Evolutionary conservation across 208 protist genomes (phyloP).

Genomic region (Trypanosoma cruzi): DNA sequence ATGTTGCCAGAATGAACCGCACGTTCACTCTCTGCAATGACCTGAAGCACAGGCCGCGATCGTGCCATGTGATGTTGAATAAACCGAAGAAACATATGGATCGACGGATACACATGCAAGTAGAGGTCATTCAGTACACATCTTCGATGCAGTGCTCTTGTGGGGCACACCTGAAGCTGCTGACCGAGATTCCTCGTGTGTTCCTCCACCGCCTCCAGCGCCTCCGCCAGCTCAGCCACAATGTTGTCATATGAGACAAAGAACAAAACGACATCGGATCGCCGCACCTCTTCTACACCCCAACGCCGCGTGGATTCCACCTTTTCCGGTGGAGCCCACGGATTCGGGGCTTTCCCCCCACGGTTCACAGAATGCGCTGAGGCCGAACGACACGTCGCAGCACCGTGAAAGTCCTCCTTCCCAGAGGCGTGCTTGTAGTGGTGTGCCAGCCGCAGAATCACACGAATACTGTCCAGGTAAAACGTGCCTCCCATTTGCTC

Average conservation of each 20-base stretch:
- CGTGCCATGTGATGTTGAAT: conserved; percentile 43
- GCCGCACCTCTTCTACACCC: conserved; percentile 48
- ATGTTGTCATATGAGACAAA: conserved; percentile 35
- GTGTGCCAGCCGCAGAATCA: conserved; percentile 53
- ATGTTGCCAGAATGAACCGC: conserved; percentile 69
- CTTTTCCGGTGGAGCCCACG: conserved; percentile 35
- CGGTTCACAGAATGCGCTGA: neutral
- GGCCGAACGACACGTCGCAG: neutral
- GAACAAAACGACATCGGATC: conserved; percentile 62
- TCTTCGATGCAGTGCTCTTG: conserved; percentile 40
- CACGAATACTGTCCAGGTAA: conserved; percentile 55
- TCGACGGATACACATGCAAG: conserved; percentile 70
- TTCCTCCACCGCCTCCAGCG: conserved; percentile 46
- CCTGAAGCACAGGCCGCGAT: conserved; percentile 45
- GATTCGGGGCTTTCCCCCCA: conserved; percentile 40
- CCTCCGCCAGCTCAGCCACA: conserved; percentile 50
- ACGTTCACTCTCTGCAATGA: conserved; percentile 40
- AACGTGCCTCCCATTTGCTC: conserved; percentile 41
- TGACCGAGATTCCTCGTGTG: conserved; percentile 48
- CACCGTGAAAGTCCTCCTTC: neutral
- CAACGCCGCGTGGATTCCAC: conserved; percentile 33
- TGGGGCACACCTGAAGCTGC: conserved; percentile 55
- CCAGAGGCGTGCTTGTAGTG: conserved; percentile 38
- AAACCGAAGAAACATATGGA: conserved; percentile 61
- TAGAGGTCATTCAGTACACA: conserved; percentile 71